Conservation (phyloP, 1,284 basidiomycete species). For the Malassezia nana region DNA sequence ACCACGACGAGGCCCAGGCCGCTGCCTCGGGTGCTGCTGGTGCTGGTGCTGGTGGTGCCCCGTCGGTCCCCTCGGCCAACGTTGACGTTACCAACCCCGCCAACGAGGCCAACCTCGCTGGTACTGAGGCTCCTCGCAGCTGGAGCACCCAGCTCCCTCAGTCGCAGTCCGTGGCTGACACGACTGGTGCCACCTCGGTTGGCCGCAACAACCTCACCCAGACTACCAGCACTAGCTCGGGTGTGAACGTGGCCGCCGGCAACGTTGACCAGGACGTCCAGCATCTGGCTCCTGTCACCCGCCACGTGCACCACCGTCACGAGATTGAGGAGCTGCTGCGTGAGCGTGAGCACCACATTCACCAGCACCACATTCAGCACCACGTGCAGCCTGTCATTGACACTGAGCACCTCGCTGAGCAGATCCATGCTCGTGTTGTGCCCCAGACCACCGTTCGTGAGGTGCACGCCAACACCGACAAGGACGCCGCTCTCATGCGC, state of each 20-base stretch:
- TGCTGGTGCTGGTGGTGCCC: not conserved
- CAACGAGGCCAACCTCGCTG: not conserved
- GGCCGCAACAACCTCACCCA: conserved; percentile 16
- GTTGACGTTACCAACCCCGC: not conserved
- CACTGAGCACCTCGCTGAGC: conserved; percentile 40
- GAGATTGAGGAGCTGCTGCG: conserved; percentile 47
- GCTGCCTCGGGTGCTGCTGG: conserved; percentile 4
- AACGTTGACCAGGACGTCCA: conserved; percentile 46
- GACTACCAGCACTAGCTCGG: conserved; percentile 20
- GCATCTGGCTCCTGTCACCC: conserved; percentile 45
- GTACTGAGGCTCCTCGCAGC: not conserved
- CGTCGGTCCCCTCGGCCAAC: not conserved
- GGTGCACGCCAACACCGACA: conserved; percentile 44
- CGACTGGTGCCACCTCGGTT: not conserved
- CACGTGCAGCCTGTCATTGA: conserved; percentile 48
- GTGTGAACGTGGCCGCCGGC: conserved; percentile 35
- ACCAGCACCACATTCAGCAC: conserved; percentile 48
- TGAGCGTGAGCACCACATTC: conserved; percentile 45
- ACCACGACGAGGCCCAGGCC: not conserved
- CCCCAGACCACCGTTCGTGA: conserved; percentile 39
- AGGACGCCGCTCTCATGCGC: conserved; percentile 44
- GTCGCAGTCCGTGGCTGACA: conserved; percentile 6
- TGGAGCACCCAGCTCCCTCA: not conserved
- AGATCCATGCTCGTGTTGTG: conserved; percentile 33
- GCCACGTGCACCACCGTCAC: conserved; percentile 43